phyloP scores from a whole-genome alignment of 2,329 filamentous ascomycete species.

The Colletotrichum musae region DNA sequence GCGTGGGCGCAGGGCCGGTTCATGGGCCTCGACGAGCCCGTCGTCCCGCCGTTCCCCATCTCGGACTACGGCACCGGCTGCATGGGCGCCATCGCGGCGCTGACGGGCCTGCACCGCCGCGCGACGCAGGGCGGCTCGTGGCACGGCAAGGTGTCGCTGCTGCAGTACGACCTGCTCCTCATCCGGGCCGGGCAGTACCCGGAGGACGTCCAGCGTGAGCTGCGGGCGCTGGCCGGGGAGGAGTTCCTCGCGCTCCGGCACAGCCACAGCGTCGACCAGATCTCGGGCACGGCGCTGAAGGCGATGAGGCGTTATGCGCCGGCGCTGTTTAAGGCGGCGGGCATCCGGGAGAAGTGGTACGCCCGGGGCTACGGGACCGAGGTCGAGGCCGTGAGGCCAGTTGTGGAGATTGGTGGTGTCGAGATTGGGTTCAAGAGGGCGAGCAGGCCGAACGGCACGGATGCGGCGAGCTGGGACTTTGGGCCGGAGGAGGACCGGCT shows the following conservation, averaged over 20 bases:
- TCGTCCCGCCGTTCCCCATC: constrained; percentile 76
- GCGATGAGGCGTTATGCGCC: constrained; percentile 68
- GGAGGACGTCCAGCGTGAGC: constrained; percentile 63
- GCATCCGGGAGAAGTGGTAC: constrained; percentile 66
- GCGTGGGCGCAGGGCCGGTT: constrained; percentile 75
- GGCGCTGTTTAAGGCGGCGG: constrained; percentile 64
- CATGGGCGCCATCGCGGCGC: constrained; percentile 77
- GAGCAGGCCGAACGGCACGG: constrained; percentile 67
- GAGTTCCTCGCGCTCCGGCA: constrained; percentile 72
- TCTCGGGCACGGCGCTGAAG: constrained; percentile 71
- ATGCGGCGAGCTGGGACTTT: constrained; percentile 70
- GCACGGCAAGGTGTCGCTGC: constrained; percentile 73
- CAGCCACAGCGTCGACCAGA: constrained; percentile 75
- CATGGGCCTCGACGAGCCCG: constrained; percentile 73
- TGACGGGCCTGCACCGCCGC: constrained; percentile 74
- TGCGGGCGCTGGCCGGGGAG: constrained; percentile 63
- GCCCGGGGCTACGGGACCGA: constrained; percentile 57
- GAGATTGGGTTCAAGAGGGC: constrained; percentile 60
- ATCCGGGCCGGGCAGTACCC: constrained; percentile 73
- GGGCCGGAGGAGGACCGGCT: constrained; percentile 58
- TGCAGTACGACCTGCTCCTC: constrained; percentile 78
- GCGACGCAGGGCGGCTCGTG: constrained; percentile 76
- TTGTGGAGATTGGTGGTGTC: constrained; percentile 60
- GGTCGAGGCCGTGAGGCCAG: constrained; percentile 60
- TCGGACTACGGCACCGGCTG: constrained; percentile 80